phyloP scores from a whole-genome alignment of 139 green algal genomes.

The Desmodesmus armatus region DNA sequence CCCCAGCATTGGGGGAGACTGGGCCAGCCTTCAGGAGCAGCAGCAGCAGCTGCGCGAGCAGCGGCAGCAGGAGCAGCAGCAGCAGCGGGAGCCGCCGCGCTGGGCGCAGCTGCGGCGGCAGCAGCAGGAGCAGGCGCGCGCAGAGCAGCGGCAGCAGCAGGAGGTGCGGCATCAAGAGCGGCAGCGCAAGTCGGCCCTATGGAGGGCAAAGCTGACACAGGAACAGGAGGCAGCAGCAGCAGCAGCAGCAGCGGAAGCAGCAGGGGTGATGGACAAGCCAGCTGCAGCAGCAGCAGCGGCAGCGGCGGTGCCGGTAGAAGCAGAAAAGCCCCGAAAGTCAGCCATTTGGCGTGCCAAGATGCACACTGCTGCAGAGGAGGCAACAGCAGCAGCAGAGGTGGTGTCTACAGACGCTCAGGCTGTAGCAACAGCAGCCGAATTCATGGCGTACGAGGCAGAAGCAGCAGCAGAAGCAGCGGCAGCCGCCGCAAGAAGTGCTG shows the following conservation, averaged over 20 bases:
- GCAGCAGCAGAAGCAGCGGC: neutral
- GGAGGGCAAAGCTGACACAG: too few relatives aligned
- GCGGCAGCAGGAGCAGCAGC: neutral
- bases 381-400: neutral
- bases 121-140: too few relatives aligned
- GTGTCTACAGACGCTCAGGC: neutral
- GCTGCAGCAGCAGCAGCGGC: neutral
- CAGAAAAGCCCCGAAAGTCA: too few relatives aligned
- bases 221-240: too few relatives aligned
- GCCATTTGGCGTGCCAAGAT: too few relatives aligned
- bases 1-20: too few relatives aligned
- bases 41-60: neutral
- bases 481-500: neutral
- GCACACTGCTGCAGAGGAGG: too few relatives aligned
- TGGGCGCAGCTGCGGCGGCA: neutral
- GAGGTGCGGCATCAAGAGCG: too few relatives aligned
- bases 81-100: neutral
- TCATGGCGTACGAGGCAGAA: neutral
- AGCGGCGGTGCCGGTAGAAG: neutral
- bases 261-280: too few relatives aligned
- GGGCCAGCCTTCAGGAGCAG: too few relatives aligned
- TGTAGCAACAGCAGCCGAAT: neutral
- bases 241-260: neutral
- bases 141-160: too few relatives aligned
- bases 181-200: too few relatives aligned